Base-by-base conservation (phyloP, 345 rosid genomes). In the Theobroma cacao region DNA sequence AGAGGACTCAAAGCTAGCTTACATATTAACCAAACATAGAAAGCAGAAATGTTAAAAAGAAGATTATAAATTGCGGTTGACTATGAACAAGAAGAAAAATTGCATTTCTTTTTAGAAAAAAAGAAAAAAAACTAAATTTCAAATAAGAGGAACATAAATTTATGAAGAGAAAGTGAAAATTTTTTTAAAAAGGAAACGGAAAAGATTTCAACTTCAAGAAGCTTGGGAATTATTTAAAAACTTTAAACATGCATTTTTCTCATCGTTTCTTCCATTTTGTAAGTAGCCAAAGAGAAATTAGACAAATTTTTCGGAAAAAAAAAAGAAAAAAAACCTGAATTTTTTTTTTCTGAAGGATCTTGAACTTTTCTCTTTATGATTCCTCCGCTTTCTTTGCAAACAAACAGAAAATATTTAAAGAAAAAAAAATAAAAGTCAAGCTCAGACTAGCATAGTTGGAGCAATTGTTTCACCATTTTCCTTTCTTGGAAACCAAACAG, bases 301-400 rank as follows among this genome's bases (percentile, higher is more conserved):
- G 2, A 61, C 9, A 43, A 28, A 28, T 24, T 43, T 40, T 67
- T 67, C 36, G 31, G 34, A 43, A 50, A 50, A 30, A 28, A 43
- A 50, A 50, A 30, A 28, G 55, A n/a, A 67, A 33, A 24, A 68
- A 68, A 68, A 20, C 28, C n/a, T 9, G 18, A 34, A 5, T 26
- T 43, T 45, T 68, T 14, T 28, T 24, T 45, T 69, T 7, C 13
- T 0, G 2, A 7, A 26, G 36, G 13, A 69, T 4, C n/a, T 5
- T 69, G 38, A 28, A 69, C 9, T 17, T 69, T 45, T 26, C 56
- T 45, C 38, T 68, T 26, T 43, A 68, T 14, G 24, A 30, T 31
- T 50, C 75, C 61, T 52, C 61, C 45, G 30, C 55, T 71, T 71
- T 72, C 75, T 31, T 52, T 31, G 45, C 30, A 52, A 34, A 52